phyloP scores from a whole-genome alignment of 1,139 yeast species.

The Blastobotrys aristatus region DNA sequence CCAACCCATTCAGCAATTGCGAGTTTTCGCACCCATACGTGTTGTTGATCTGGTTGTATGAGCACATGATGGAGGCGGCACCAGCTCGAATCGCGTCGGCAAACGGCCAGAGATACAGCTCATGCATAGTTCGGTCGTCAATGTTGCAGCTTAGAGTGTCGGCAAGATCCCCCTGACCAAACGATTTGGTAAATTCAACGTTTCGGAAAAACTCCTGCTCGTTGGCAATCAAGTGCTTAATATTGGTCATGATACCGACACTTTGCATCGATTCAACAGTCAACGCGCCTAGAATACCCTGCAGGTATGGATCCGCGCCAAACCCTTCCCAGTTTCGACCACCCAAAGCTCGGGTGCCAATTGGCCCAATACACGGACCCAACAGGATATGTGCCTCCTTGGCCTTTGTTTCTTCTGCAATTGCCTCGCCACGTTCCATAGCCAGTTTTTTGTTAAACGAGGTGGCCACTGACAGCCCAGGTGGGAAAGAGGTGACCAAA shows the following conservation, averaged over 20 bases:
- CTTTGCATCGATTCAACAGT: slow-evolving; percentile 55
- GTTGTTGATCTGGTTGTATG: slow-evolving; percentile 55
- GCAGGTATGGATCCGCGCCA: slow-evolving; percentile 59
- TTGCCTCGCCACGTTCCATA: slow-evolving; percentile 50
- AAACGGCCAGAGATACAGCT: slow-evolving; percentile 61
- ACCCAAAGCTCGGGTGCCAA: slow-evolving; percentile 57
- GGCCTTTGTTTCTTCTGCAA: slow-evolving; percentile 50
- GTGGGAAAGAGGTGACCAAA: slow-evolving; percentile 53
- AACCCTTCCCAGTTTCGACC: slow-evolving; percentile 67
- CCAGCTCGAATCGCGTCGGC: slow-evolving; percentile 60
- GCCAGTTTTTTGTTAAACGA: slow-evolving; percentile 53
- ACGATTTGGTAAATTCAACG: slow-evolving; percentile 22
- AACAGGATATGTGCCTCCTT: slow-evolving; percentile 59
- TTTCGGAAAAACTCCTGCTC: slow-evolving; percentile 26
- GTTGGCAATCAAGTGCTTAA: slow-evolving; percentile 10
- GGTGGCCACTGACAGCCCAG: slow-evolving; percentile 55
- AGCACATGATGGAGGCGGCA: slow-evolving; percentile 60
- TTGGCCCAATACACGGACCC: slow-evolving; percentile 60
- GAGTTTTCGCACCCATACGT: slow-evolving; percentile 60
- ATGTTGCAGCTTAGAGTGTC: slow-evolving; percentile 40
- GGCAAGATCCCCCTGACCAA: slow-evolving; percentile 38
- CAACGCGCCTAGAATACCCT: slow-evolving; percentile 52
- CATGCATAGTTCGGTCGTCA: slow-evolving; percentile 61
- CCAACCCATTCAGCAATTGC: slow-evolving; percentile 47
- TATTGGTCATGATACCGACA: slow-evolving; percentile 45